phyloP scores from a whole-genome alignment of 2,329 filamentous ascomycete genomes.

The Lasiodiplodia hormozganensis region DNA sequence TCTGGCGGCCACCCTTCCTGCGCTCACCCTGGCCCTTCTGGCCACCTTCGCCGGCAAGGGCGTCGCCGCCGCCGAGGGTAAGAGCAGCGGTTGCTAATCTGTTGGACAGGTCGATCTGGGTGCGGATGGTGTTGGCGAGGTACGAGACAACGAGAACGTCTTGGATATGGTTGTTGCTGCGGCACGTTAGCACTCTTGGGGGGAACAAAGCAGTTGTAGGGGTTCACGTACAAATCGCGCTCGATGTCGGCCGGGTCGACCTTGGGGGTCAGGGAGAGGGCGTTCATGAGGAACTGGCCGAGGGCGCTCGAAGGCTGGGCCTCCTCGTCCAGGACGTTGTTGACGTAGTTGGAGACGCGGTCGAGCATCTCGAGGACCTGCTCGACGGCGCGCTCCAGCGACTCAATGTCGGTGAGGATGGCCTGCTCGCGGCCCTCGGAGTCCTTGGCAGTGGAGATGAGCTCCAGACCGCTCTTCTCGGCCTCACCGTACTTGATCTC shows the following conservation, averaged over 20 bases:
- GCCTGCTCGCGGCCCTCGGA: constrained; percentile 74
- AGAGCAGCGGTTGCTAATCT: constrained; percentile 74
- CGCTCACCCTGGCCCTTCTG: constrained; percentile 42
- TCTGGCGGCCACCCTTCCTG: constrained; percentile 37
- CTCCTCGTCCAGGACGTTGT: constrained; percentile 92
- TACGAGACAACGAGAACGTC: constrained; percentile 98
- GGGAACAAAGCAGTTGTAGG: constrained; percentile 8
- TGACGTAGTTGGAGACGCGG: constrained; percentile 89
- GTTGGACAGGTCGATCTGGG: constrained; percentile 98
- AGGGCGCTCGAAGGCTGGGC: constrained; percentile 87
- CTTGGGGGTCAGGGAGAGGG: constrained; percentile 91
- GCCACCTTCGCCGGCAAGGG: constrained; percentile 43
- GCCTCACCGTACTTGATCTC: constrained; percentile 88
- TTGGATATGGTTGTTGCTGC: constrained; percentile 96
- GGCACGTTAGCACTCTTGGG: constrained; percentile 39
- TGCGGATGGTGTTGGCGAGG: constrained; percentile 97
- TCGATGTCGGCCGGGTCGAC: constrained; percentile 90
- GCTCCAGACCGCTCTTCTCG: constrained; percentile 78
- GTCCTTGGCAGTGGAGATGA: constrained; percentile 83
- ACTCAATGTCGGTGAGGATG: constrained; percentile 87
- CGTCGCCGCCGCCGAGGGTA: constrained; percentile 54
- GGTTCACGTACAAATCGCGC: constrained; percentile 78
- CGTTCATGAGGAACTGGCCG: constrained; percentile 94
- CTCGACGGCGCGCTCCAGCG: constrained; percentile 82
- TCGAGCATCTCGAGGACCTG: constrained; percentile 90